These are phyloP conservation scores for Xylaria grammica DNA, from an alignment of 495 filamentous ascomycete species.

Conservation along the genomic window DNA sequence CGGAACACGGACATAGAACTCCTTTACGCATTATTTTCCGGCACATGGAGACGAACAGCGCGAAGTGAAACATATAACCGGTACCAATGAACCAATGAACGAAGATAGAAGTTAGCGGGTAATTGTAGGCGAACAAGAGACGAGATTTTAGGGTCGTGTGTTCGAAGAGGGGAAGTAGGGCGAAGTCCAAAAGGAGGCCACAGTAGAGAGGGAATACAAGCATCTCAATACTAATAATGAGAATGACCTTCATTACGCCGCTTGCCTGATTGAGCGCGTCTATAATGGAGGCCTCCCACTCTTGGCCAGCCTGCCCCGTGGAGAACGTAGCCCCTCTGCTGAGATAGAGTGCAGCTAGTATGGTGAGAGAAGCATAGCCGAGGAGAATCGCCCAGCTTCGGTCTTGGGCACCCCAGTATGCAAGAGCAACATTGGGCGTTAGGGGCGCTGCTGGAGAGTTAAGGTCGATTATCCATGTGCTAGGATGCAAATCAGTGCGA, in stretches of 20 bases:
- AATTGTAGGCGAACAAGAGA: constrained; percentile 72
- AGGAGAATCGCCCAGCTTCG: constrained; percentile 77
- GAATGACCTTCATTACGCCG: constrained; percentile 95
- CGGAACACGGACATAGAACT: constrained; percentile 74
- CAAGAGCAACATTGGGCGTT: constrained; percentile 64
- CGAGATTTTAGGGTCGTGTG: constrained; percentile 75
- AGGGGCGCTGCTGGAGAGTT: constrained; percentile 43
- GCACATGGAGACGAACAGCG: constrained; percentile 98
- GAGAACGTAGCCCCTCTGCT: constrained; percentile 68
- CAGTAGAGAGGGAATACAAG: constrained; percentile 96
- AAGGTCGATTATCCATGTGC: constrained; percentile 58
- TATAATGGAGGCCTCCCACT: constrained; percentile 77
- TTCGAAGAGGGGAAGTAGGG: constrained; percentile 86
- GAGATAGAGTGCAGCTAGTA: constrained; percentile 79
- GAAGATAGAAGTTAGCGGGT: constrained; percentile 86
- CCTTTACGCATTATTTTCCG: constrained; percentile 94
- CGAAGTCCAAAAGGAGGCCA: constrained; percentile 85
- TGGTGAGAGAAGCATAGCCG: constrained; percentile 77
- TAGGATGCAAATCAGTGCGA: constrained; percentile 28
- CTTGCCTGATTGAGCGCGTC: constrained; percentile 90
- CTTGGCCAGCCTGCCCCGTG: constrained; percentile 66
- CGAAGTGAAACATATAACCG: constrained; percentile 99
- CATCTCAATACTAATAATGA: constrained; percentile 99
- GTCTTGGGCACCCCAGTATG: constrained; percentile 78
- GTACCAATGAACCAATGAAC: constrained; percentile 99